Percentiles rank a stretch among this genome's conserved stretches.
These are phyloP conservation scores for Lactarius pseudohatsudake DNA, from an alignment of 768 basidiomycete genomes.

Conservation along the genomic window DNA sequence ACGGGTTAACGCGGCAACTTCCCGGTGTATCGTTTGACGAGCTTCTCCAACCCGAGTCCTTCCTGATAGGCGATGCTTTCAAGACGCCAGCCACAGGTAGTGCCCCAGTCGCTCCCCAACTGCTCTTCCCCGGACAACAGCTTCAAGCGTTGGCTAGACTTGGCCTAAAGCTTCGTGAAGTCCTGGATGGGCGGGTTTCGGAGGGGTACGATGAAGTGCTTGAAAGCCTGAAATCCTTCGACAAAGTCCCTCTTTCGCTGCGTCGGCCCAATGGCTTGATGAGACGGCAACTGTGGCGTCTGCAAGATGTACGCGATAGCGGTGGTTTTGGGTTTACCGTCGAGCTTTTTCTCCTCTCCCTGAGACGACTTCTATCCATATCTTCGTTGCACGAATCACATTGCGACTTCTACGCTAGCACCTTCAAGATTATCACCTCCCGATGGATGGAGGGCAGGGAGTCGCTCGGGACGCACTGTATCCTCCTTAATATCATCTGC, in stretches of 20 bases:
- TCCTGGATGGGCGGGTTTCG: neutral
- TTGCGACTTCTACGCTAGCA: too few species aligned
- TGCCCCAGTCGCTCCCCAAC: neutral
- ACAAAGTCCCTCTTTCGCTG: too few species aligned
- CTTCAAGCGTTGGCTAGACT: neutral
- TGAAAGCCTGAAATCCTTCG: neutral
- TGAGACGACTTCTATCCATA: neutral
- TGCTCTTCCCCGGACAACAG: neutral
- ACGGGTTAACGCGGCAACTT: too few species aligned
- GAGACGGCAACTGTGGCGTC: neutral
- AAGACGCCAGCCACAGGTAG: too few species aligned
- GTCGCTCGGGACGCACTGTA: too few species aligned
- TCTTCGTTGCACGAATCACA: neutral
- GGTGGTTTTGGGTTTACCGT: conserved; percentile 11
- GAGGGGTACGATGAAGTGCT: neutral
- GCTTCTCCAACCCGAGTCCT: too few species aligned
- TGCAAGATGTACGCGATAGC: neutral
- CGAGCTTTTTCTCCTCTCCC: conserved; percentile 8
- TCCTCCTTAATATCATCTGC: conserved; percentile 6
- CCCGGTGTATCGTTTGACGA: too few species aligned
- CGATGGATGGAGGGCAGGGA: too few species aligned
- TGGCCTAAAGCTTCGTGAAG: neutral
- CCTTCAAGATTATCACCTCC: neutral
- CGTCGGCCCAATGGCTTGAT: neutral
- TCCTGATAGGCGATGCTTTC: neutral